phyloP scores from a whole-genome alignment of 1,139 yeast species.

The Meyerozyma sp. region DNA sequence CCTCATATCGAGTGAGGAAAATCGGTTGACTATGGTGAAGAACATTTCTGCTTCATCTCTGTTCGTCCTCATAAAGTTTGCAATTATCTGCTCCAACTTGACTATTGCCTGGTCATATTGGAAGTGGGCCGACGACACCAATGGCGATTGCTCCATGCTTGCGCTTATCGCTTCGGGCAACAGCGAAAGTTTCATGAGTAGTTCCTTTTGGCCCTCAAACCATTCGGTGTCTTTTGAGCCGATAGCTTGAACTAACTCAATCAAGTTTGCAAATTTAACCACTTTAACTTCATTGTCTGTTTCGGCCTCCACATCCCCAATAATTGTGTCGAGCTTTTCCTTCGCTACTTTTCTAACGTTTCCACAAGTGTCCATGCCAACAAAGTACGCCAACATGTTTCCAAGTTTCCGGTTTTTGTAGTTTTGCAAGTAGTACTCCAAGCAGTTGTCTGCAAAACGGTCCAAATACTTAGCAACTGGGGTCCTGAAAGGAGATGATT shows the following conservation, averaged over 20 bases:
- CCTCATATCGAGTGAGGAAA: slow-evolving; percentile 41
- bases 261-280: slow-evolving; percentile 62
- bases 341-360: slow-evolving; percentile 53
- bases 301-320: slow-evolving; percentile 39
- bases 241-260: slow-evolving; percentile 59
- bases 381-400: slow-evolving; percentile 57
- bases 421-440: slow-evolving; percentile 64
- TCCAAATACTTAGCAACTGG: slow-evolving; percentile 87
- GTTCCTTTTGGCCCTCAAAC: slow-evolving; percentile 50
- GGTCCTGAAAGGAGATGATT: slow-evolving; percentile 82
- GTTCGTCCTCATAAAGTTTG: slow-evolving; percentile 39
- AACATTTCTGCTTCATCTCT: slow-evolving; percentile 29
- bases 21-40: slow-evolving; percentile 45
- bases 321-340: slow-evolving; percentile 40
- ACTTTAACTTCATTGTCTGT: slow-evolving; percentile 50
- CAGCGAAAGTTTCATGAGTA: slow-evolving; percentile 42
- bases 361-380: slow-evolving; percentile 53
- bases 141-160: slow-evolving; percentile 35
- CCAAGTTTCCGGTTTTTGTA: slow-evolving; percentile 69
- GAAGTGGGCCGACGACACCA: slow-evolving; percentile 60
- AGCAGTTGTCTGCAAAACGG: slow-evolving; percentile 73
- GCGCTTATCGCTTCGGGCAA: slow-evolving; percentile 41
- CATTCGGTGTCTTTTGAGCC: slow-evolving; percentile 52
- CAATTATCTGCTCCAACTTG: slow-evolving; percentile 53
- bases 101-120: slow-evolving; percentile 71